Base-by-base conservation (phyloP, 1,284 basidiomycete species). In the Austropuccinia psidii region DNA sequence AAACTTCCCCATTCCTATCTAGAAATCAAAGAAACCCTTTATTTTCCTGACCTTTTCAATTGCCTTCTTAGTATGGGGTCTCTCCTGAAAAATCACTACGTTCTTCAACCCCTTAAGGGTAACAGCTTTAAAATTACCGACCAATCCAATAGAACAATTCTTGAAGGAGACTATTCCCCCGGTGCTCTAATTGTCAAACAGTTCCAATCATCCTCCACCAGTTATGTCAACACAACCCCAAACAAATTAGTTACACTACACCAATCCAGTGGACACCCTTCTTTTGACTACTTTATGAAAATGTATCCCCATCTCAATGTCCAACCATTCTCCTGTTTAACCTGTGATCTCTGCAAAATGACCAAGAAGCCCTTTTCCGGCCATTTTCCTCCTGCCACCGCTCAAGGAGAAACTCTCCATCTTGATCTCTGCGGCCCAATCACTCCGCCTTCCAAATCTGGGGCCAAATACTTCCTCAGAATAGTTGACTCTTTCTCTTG, bases 341-440 rank as follows among this genome's bases (percentile, higher is more conserved):
- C 21, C 4, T 58, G 55, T n/a, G 31, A 58, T n/a, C 3, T 58
- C 4, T 19, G 29, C 21, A 58, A 58, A n/a, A 8, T 8, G 3
- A 31, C 35, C n/a, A 58, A 58, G n/a, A 37, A 58, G 4, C 60
- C 60, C 7, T 62, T 43, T 39, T 39, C 39, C 3, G 8, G 39
- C 19, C 4, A 13, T 4, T 62, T 62, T 9, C 60, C 60, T 21
- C n/a, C 7, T 8, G 39, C 60, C 2, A 5, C 39, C n/a, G 24
- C 21, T 17, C 35, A 24, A 43, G 27, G 41, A 9, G 37, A 62
- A n/a, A 39, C n/a, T 29, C 15, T 62, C 3, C 60, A 62, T n/a
- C 11, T 62, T 6, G 60, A 62, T 47, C 43, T 62, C 7, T 62
- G 60, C n/a, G 60, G 60, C 13, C 60, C 60, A 29, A 47, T 62